Evolutionary conservation across 2,329 filamentous ascomycete genomes (phyloP).

Genomic region (Nakataea oryzae): DNA sequence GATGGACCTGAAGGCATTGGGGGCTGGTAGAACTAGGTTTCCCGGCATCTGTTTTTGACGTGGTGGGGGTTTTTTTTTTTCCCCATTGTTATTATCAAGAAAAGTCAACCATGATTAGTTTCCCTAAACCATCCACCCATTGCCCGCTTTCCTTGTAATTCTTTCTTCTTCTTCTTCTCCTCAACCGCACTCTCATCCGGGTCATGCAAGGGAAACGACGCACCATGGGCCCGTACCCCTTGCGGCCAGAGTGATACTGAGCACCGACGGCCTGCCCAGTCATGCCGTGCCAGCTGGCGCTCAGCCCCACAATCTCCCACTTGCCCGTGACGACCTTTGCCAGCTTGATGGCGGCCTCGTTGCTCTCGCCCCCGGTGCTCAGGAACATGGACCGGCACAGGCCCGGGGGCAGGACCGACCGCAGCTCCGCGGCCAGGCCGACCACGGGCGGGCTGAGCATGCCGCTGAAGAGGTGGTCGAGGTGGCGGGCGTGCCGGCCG

Average conservation of each 20-base stretch:
- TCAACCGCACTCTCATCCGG: too few species aligned
- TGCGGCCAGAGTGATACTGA: slow-evolving; percentile 42
- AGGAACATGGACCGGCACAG: slow-evolving; percentile 46
- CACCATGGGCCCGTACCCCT: slow-evolving; percentile 25
- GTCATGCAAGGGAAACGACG: too few species aligned
- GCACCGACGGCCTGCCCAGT: slow-evolving; percentile 41
- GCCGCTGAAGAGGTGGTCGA: slow-evolving; percentile 47
- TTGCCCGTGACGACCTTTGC: slow-evolving; percentile 53
- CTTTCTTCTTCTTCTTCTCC: too few species aligned
- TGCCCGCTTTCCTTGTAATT: too few species aligned
- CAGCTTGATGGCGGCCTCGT: slow-evolving; percentile 52
- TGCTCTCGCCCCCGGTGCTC: slow-evolving; percentile 42
- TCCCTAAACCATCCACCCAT: too few species aligned
- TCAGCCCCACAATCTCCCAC: slow-evolving; percentile 52
- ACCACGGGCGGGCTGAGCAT: slow-evolving; percentile 47
- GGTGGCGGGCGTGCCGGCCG: slow-evolving; percentile 28
- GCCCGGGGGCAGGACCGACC: slow-evolving; percentile 29
- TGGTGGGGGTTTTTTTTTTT: too few species aligned
- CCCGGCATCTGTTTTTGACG: slow-evolving; percentile 42
- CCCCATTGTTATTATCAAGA: too few species aligned
- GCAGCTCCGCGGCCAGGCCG: slow-evolving; percentile 37
- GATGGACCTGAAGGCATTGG: slow-evolving; percentile 49
- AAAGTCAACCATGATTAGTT: not conserved
- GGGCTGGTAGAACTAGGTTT: slow-evolving; percentile 45
- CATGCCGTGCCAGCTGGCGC: slow-evolving; percentile 50